phyloP scores from a whole-genome alignment of 140 eudicot species.

The Oenanthe javanica region DNA sequence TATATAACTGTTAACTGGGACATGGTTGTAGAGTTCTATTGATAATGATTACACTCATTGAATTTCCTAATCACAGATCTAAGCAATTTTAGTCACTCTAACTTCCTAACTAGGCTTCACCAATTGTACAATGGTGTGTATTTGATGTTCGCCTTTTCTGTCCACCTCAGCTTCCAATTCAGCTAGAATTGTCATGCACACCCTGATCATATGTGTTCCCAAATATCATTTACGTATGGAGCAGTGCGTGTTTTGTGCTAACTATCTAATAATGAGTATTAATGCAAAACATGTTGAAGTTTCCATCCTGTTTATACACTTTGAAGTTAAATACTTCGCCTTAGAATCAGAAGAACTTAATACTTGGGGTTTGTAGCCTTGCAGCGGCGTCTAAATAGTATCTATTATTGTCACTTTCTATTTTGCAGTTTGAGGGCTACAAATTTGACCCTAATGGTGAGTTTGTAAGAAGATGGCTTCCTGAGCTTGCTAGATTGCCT shows the following conservation, averaged over 20 bases:
- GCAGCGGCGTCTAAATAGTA: background rate
- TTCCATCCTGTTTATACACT: background rate
- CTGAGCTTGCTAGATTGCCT: slow-evolving; percentile 86
- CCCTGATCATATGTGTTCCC: background rate
- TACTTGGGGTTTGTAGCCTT: background rate
- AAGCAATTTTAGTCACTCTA: background rate
- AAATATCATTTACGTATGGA: background rate
- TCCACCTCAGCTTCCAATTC: background rate
- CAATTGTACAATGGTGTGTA: too few relatives aligned
- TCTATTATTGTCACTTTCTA: background rate
- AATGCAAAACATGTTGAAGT: background rate
- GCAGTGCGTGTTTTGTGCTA: background rate
- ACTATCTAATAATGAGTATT: background rate
- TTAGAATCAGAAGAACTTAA: background rate
- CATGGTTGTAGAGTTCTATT: background rate
- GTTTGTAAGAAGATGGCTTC: slow-evolving; percentile 93
- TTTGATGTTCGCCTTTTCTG: background rate
- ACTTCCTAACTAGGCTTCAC: background rate
- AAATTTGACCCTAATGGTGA: slow-evolving; percentile 94
- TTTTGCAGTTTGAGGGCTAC: slow-evolving; percentile 79
- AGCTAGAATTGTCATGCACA: background rate
- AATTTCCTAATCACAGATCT: background rate
- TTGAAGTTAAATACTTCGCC: background rate
- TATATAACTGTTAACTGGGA: background rate
- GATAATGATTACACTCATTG: background rate